Base-by-base conservation (phyloP, 305 asterid genomes). In the Fraxinus ornus region DNA sequence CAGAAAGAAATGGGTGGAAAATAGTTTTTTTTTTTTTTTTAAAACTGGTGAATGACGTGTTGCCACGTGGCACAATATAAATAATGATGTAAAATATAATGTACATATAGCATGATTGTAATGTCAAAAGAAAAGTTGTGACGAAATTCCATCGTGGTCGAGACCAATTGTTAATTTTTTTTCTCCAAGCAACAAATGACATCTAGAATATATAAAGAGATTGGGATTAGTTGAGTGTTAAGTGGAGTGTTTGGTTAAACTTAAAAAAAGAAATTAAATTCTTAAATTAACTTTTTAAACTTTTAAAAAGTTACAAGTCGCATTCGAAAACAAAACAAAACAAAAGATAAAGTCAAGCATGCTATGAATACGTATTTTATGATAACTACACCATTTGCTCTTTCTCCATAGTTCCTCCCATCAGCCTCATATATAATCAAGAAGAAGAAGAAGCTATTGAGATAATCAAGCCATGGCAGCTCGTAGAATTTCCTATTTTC, bases 401-500 rank as follows among this genome's bases (percentile, higher is more conserved):
- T n/a, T 21, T 17, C 68, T n/a, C 68, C 68, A 5, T 57, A 19
- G 26, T 7, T 57, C 68, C 24, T 15, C 24, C 64, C 68, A 19
- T 19, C 68, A 19, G 9, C 28, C 19, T 57, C 72, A 6, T 3
- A 21, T 2, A 19, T 7, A 19, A 60, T 2, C 19, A 19, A 13
- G 70, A 21, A 24, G 72, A 62, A 2, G 33, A 62, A 62, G 26
- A 1, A 62, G 72, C 5, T 62, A 13, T 62, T 57, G 68, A 19
- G 32, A 62, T 22, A 22, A 7, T 21, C 72, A 22, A 22, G 37
- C 72, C 68, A 93, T 93, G 97, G 93, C 97, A 17, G 82, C 89
- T 89, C 89, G 92, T 52, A 86, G 90, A 77, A 81, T 91, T 80
- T 78, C 94, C 24, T 89, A 92, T 44, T 89, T 90, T 41, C 72